Base-by-base conservation (phyloP, 352 stramenopile genomes). In the Peronospora belbahrii region DNA sequence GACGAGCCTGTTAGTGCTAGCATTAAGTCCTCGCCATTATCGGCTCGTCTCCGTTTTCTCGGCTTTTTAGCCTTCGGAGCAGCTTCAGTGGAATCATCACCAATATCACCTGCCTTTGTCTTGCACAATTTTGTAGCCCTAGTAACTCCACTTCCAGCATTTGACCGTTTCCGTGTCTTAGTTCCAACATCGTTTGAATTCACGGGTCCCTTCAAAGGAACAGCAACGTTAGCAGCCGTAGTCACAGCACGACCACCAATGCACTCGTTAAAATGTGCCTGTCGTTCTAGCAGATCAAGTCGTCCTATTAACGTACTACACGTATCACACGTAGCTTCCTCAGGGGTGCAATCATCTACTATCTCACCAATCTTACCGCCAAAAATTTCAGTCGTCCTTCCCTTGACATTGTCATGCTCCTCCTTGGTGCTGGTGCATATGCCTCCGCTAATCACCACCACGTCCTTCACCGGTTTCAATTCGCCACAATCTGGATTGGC, bases 1-100 rank as follows among this genome's bases (percentile, higher is more conserved):
- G 69, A 70, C 28, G 59, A 71, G 6, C 60, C 43, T 3, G 59
- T 58, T 30, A 83, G 36, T 18, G 63, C 61, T 33, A 81, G 18
- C 37, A 73, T 35, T 14, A 60, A 56, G 33, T 55, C 25, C 8
- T 63, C 62, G 0, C 8, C 42, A 9, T 22, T 39, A 8, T 42
- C 41, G n/a, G 17, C 28, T 18, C 54, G 45, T 34, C 54, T 77
- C 34, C 50, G 62, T 43, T 59, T 77, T 40, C 56, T 56, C 24
- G 45, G 23, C 13, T 51, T 63, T 44, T 59, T 74, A 3, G 38
- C 28, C n/a, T 66, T 70, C 3, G 42, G 19, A 10, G 17, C 14
- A 42, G 36, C 13, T 19, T 30, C 14, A 22, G 45, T 23, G 28
- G 24, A 18, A 37, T 34, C 42, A 35, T 49, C n/a, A 23, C 11